Percentiles rank a stretch among this genome's conserved stretches.
phyloP scores from a whole-genome alignment of 2,329 filamentous ascomycete species.

The Apiospora rasikravindrae region DNA sequence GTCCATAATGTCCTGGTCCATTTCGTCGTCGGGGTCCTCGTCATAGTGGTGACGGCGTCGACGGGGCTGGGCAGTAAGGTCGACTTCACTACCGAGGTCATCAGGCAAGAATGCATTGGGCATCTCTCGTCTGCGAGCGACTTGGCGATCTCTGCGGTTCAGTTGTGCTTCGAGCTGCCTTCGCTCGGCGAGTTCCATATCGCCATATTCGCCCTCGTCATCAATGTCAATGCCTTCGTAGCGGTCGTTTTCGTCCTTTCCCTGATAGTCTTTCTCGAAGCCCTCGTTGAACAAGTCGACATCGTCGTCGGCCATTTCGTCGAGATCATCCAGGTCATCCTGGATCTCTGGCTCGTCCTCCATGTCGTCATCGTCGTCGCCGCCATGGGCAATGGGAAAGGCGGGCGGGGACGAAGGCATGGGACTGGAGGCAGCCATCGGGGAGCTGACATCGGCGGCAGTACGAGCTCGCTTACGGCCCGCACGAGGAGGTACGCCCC shows the following conservation, averaged over 20 bases:
- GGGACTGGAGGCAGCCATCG: slow-evolving; percentile 60
- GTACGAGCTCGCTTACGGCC: slow-evolving; percentile 62
- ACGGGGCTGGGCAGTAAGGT: slow-evolving; percentile 83
- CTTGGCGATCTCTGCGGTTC: slow-evolving; percentile 74
- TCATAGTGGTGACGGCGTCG: slow-evolving; percentile 90
- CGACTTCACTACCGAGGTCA: slow-evolving; percentile 83
- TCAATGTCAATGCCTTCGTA: slow-evolving; percentile 78
- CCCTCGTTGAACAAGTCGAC: slow-evolving; percentile 79
- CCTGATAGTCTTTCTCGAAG: slow-evolving; percentile 73
- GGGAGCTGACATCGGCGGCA: slow-evolving; percentile 56
- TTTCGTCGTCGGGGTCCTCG: slow-evolving; percentile 90
- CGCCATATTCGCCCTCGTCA: slow-evolving; percentile 76
- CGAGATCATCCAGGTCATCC: slow-evolving; percentile 76
- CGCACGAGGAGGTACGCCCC: slow-evolving; percentile 61
- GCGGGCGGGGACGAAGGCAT: slow-evolving; percentile 71
- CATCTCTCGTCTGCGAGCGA: slow-evolving; percentile 68
- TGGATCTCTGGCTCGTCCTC: slow-evolving; percentile 72
- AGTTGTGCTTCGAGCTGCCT: slow-evolving; percentile 75
- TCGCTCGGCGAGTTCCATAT: slow-evolving; percentile 69
- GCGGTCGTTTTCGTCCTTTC: slow-evolving; percentile 68
- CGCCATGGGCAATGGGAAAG: slow-evolving; percentile 68
- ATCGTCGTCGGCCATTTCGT: slow-evolving; percentile 82
- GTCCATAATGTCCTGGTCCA: slow-evolving; percentile 93
- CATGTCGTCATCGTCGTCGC: slow-evolving; percentile 73
- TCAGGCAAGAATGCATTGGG: slow-evolving; percentile 77